These are phyloP conservation scores for Pseudocercospora musae DNA, from an alignment of 2,329 filamentous ascomycete species.

Conservation along the genomic window DNA sequence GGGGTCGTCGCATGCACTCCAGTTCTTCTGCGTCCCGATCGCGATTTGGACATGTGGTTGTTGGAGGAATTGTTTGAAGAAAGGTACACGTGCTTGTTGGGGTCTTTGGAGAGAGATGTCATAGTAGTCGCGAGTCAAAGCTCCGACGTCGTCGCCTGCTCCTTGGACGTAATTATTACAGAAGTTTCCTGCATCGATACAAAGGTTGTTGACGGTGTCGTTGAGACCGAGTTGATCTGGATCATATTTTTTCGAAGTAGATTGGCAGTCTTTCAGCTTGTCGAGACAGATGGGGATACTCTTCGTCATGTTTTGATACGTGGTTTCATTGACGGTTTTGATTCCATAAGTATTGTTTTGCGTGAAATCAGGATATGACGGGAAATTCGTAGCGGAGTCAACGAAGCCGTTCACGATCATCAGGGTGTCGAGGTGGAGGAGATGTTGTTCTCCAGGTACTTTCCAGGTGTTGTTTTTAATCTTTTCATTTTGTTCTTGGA, in stretches of 20 bases:
- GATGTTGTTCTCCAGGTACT: conserved; percentile 46
- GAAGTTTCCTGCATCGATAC: conserved; percentile 44
- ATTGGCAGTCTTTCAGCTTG: conserved; percentile 37
- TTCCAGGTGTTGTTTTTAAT: conserved; percentile 44
- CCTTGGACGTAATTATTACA: conserved; percentile 39
- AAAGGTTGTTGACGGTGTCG: conserved; percentile 40
- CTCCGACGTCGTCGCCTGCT: not conserved
- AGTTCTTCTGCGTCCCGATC: conserved; percentile 59
- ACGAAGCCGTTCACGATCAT: conserved; percentile 15
- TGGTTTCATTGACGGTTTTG: conserved; percentile 52
- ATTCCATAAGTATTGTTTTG: conserved; percentile 59
- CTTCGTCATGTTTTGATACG: conserved; percentile 43
- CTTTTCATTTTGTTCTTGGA: conserved; percentile 58
- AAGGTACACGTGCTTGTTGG: conserved; percentile 47
- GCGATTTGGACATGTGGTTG: conserved; percentile 54
- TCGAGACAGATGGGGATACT: conserved; percentile 55
- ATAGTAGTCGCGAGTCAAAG: conserved; percentile 38
- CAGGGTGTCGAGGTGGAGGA: conserved; percentile 41
- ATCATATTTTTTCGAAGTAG: conserved; percentile 39
- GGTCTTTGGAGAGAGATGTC: conserved; percentile 41
- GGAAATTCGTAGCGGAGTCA: conserved; percentile 28
- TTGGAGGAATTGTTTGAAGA: conserved; percentile 49
- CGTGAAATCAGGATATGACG: conserved; percentile 48
- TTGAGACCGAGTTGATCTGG: conserved; percentile 23
- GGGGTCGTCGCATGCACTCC: conserved; percentile 38